These are phyloP conservation scores for Actinomortierella wolfii DNA, from an alignment of 371 early-diverging fungal species.

Conservation along the genomic window DNA sequence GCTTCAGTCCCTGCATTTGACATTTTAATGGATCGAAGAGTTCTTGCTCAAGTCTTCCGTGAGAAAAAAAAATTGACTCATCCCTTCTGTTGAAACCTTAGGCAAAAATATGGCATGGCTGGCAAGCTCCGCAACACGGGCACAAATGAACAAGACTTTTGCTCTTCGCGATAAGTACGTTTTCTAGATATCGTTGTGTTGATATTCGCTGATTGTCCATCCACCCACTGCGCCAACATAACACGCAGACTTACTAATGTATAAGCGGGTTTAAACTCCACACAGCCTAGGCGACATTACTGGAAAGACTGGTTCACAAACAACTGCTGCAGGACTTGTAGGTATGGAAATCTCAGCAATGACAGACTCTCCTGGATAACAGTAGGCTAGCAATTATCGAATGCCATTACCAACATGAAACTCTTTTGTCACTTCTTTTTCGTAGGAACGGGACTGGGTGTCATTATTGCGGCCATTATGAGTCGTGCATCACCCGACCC, in stretches of 20 bases:
- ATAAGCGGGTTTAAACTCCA: no score
- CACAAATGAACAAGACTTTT: slow-evolving; percentile 75
- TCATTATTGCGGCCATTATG: slow-evolving; percentile 51
- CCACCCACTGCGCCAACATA: no score
- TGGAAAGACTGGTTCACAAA: slow-evolving; percentile 77
- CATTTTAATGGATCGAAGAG: not conserved
- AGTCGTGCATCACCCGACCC: slow-evolving; percentile 34
- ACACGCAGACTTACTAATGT: no score
- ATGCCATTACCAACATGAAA: no score
- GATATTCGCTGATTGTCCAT: no score
- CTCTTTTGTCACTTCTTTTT: slow-evolving; percentile 1
- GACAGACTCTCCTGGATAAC: not conserved
- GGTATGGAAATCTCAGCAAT: slow-evolving; percentile 52
- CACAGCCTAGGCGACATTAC: slow-evolving; percentile 75
- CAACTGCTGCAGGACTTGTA: slow-evolving; percentile 76
- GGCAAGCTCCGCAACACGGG: slow-evolving; percentile 73
- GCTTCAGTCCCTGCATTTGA: no score
- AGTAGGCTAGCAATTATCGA: no score
- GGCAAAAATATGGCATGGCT: slow-evolving; percentile 84
- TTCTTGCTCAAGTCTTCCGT: not conserved
- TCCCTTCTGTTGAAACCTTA: slow-evolving; percentile 1
- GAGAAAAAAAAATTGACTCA: not conserved
- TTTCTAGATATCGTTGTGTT: no score
- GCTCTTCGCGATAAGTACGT: slow-evolving; percentile 64
- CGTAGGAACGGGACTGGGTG: slow-evolving; percentile 52